phyloP scores from a whole-genome alignment of 805 yeast species.

The Schwanniomyces yamadae region DNA sequence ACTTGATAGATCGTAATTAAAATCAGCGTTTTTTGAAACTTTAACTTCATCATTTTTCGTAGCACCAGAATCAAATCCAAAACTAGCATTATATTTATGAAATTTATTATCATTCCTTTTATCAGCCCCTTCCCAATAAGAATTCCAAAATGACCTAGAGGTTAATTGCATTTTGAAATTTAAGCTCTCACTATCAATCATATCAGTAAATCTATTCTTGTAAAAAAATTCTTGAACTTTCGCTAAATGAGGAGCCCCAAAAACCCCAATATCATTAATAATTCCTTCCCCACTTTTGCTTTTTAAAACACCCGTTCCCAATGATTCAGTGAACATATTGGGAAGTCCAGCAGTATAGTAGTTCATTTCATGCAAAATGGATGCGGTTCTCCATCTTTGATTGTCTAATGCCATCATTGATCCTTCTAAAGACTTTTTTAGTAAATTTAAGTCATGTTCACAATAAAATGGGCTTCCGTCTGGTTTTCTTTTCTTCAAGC shows the following conservation, averaged over 20 bases:
- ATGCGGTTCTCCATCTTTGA: constrained; percentile 55
- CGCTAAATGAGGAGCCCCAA: constrained; percentile 60
- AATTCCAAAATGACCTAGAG: constrained; percentile 50
- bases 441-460: constrained; percentile 37
- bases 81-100: constrained; percentile 37
- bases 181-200: constrained; percentile 27
- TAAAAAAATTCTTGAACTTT: constrained; percentile 53
- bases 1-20: background rate
- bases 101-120: constrained; percentile 36
- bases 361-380: constrained; percentile 66
- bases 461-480: constrained; percentile 28
- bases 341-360: constrained; percentile 52
- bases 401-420: constrained; percentile 52
- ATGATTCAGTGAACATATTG: constrained; percentile 33
- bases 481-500: constrained; percentile 36
- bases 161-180: constrained; percentile 28
- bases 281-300: constrained; percentile 10
- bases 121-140: constrained; percentile 48
- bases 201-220: constrained; percentile 46
- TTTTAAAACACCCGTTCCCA: constrained; percentile 43
- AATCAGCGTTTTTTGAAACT: background rate
- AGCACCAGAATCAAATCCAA: constrained; percentile 15
- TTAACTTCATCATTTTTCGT: constrained; percentile 6
- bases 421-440: constrained; percentile 43
- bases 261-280: constrained; percentile 35